These are phyloP conservation scores for Naematelia encephala DNA, from an alignment of 768 basidiomycete genomes.

Conservation along the genomic window DNA sequence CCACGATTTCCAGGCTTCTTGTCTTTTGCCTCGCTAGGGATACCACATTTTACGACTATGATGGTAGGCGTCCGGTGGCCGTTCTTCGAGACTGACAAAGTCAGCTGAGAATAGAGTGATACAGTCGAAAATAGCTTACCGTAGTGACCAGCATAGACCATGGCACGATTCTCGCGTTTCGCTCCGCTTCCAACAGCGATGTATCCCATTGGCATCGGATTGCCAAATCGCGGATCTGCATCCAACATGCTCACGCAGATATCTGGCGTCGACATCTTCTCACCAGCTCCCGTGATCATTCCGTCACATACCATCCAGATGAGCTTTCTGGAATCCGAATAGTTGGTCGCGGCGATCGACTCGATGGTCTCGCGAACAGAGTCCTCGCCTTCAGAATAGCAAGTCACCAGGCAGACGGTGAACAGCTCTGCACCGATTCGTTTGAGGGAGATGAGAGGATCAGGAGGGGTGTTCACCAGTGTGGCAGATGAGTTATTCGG, in stretches of 20 bases:
- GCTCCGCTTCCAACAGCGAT: slow-evolving; percentile 81
- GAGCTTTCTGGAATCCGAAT: slow-evolving; percentile 87
- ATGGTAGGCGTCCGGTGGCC: slow-evolving; percentile 91
- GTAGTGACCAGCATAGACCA: slow-evolving; percentile 99
- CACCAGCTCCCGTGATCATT: slow-evolving; percentile 97
- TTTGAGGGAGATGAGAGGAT: slow-evolving; percentile 73
- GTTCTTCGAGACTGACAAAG: slow-evolving; percentile 30
- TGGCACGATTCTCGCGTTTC: slow-evolving; percentile 87
- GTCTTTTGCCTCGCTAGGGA: slow-evolving; percentile 77
- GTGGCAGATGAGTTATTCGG: slow-evolving; percentile 30
- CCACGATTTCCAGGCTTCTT: slow-evolving; percentile 97
- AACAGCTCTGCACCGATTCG: slow-evolving; percentile 95
- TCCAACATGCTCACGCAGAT: slow-evolving; percentile 89
- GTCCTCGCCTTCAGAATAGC: slow-evolving; percentile 95
- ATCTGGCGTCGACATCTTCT: slow-evolving; percentile 93
- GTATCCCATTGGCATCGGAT: slow-evolving; percentile 92
- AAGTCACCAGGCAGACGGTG: slow-evolving; percentile 91
- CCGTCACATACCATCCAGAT: slow-evolving; percentile 94
- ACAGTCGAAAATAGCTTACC: slow-evolving; percentile 59
- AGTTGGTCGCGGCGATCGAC: slow-evolving; percentile 83
- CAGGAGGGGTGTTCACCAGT: slow-evolving; percentile 19
- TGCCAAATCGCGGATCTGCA: slow-evolving; percentile 91
- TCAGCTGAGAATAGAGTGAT: not conserved
- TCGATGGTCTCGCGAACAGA: slow-evolving; percentile 87
- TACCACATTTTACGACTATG: slow-evolving; percentile 94